A percentile compares a stretch with the other conserved stretches of the same genome.
Evolutionary conservation across 2,329 filamentous ascomycete genomes (phyloP).

Genomic region (Cytospora paraplurivora): DNA sequence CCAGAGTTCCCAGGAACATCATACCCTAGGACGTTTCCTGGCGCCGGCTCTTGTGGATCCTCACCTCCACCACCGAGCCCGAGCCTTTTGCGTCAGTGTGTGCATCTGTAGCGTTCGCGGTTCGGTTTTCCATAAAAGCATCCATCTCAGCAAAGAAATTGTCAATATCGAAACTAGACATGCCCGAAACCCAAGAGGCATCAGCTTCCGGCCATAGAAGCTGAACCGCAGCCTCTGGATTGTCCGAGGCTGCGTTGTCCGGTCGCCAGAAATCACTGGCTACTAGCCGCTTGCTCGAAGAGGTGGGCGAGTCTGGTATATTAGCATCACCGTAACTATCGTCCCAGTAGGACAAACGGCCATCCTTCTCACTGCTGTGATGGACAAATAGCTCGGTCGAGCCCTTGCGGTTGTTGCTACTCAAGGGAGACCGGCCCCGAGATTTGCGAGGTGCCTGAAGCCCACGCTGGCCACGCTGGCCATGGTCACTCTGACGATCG

Average conservation of each 20-base stretch:
- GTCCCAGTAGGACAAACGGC: conserved; percentile 27
- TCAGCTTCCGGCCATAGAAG: conserved; percentile 4
- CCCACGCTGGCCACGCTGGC: background rate
- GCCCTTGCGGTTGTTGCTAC: background rate
- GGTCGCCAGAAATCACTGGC: background rate
- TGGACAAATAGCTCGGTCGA: conserved; percentile 1
- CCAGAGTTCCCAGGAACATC: background rate
- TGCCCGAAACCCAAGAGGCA: conserved; percentile 5
- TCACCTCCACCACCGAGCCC: no score
- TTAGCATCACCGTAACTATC: background rate
- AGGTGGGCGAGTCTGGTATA: background rate
- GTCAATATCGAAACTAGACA: conserved; percentile 16
- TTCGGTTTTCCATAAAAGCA: background rate
- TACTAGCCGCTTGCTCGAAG: background rate
- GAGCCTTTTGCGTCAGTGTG: no score
- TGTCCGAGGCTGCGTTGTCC: background rate
- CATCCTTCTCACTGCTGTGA: background rate
- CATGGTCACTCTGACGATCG: background rate
- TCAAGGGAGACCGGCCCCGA: conserved; percentile 4
- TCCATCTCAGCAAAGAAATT: conserved; percentile 8
- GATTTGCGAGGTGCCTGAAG: background rate
- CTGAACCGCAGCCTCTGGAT: conserved; percentile 4
- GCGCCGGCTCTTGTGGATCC: background rate
- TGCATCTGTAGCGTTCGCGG: no score
- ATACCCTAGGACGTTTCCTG: background rate